phyloP scores from a whole-genome alignment of 257 asterid species.

The Nicotiana benthamiana region DNA sequence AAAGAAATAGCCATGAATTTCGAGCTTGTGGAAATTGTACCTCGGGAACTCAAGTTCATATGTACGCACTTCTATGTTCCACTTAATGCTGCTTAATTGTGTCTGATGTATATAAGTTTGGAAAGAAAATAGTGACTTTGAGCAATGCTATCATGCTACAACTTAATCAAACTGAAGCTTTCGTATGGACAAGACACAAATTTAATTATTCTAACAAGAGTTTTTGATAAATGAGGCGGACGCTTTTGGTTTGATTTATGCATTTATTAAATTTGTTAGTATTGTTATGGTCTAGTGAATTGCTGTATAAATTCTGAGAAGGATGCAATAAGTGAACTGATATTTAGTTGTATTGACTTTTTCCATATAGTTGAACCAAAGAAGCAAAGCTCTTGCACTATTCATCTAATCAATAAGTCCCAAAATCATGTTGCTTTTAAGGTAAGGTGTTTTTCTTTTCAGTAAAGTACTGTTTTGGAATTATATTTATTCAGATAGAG shows the following conservation, averaged over 20 bases:
- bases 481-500: background rate
- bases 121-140: background rate
- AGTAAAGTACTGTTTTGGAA: background rate
- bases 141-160: background rate
- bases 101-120: background rate
- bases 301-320: background rate
- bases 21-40: constrained; percentile 32
- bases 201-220: background rate
- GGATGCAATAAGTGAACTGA: background rate
- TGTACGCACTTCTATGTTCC: constrained; percentile 11
- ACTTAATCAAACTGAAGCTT: background rate
- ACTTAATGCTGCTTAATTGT: background rate
- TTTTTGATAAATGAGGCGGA: background rate
- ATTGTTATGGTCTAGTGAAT: background rate
- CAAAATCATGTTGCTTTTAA: constrained; percentile 32
- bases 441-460: constrained; percentile 14
- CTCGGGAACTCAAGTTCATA: constrained; percentile 27
- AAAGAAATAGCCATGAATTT: constrained; percentile 21
- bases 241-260: background rate
- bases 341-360: background rate
- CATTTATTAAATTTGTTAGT: background rate
- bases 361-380: constrained; percentile 27
- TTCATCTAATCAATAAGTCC: constrained; percentile 26
- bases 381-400: constrained; percentile 33
- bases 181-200: background rate